Conservation (phyloP, 2,329 filamentous ascomycete species). For the Clarireedia homoeocarpa region DNA sequence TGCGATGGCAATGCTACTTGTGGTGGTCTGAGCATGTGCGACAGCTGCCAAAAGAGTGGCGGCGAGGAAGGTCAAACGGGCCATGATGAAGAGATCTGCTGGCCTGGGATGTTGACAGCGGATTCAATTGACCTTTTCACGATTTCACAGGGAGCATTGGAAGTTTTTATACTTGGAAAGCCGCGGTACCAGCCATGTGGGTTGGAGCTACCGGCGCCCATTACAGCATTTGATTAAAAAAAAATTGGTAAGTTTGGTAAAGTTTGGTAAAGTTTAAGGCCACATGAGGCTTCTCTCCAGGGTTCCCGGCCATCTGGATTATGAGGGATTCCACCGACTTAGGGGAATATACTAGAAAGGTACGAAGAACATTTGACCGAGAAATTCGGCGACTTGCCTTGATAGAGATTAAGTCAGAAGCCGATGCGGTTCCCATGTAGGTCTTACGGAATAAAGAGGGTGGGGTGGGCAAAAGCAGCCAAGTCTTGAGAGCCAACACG, state of each 20-base stretch:
- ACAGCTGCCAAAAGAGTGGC: slow-evolving; percentile 13
- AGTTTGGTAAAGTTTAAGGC: too few species aligned
- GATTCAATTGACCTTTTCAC: background rate
- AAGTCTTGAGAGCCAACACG: too few species aligned
- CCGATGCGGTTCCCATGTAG: background rate
- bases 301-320: background rate
- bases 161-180: background rate
- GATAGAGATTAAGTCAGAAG: background rate
- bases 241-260: background rate
- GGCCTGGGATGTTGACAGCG: too few species aligned
- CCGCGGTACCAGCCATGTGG: background rate
- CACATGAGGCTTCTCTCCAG: background rate
- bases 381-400: slow-evolving; percentile 6
- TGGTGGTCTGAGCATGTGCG: background rate
- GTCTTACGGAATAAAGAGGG: too few species aligned
- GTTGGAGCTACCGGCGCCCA: background rate
- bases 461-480: too few species aligned
- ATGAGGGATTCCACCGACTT: background rate
- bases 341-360: background rate
- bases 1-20: slow-evolving; percentile 9
- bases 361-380: slow-evolving; percentile 12
- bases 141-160: background rate
- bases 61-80: background rate
- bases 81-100: background rate
- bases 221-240: background rate